A percentile compares a stretch with the other conserved stretches of the same genome.
phyloP scores from a whole-genome alignment of 2,329 filamentous ascomycete species.

The Waltergamsia citrina region DNA sequence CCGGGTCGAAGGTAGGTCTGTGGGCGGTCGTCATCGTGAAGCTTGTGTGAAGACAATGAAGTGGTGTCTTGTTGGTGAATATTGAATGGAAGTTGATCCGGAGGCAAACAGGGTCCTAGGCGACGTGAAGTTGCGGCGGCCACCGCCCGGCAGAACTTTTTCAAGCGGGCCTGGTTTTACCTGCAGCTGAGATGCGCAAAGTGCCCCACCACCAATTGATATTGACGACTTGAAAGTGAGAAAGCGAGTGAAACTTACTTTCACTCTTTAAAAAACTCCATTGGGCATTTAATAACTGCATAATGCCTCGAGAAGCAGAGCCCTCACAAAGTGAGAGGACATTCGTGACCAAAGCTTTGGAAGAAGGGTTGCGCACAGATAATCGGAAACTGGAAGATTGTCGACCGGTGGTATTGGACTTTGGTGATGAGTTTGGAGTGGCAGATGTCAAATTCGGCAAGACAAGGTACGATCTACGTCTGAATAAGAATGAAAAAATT shows the following conservation, averaged over 20 bases:
- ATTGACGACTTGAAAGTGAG: background rate
- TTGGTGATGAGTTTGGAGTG: conserved; percentile 86
- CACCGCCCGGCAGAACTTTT: conserved; percentile 43
- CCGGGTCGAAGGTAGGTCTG: conserved; percentile 93
- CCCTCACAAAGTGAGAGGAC: conserved; percentile 81
- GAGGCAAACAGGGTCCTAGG: background rate
- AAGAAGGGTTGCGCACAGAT: conserved; percentile 74
- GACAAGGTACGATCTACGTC: conserved; percentile 60
- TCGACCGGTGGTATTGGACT: conserved; percentile 65
- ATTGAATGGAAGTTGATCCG: background rate
- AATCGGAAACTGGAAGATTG: conserved; percentile 74
- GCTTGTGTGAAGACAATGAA: background rate
- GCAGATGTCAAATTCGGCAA: conserved; percentile 82
- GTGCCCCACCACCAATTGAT: conserved; percentile 4
- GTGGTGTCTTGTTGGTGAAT: background rate
- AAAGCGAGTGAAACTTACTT: conserved; percentile 1
- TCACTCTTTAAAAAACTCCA: conserved; percentile 1
- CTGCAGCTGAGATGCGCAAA: too few species aligned
- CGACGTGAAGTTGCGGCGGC: conserved; percentile 5
- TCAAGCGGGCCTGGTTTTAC: background rate
- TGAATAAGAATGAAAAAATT: too few species aligned
- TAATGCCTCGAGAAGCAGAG: conserved; percentile 87
- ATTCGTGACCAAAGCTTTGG: conserved; percentile 76
- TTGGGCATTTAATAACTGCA: conserved; percentile 13
- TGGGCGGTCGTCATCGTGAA: conserved; percentile 54